phyloP scores from a whole-genome alignment of 441 rosid genomes.

The Croton laevigatus region DNA sequence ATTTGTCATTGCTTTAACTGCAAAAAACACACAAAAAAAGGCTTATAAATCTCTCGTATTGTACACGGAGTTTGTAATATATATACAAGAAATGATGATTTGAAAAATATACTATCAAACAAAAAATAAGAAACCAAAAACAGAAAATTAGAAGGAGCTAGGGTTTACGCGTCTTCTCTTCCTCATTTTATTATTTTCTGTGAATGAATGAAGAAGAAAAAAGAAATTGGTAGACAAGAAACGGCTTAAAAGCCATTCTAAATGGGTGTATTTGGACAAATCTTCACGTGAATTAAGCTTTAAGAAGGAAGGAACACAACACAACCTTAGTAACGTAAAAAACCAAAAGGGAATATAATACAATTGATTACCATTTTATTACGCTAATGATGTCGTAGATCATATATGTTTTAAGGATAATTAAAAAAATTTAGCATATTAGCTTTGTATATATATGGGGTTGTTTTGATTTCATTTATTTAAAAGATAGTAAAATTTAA shows the following conservation, averaged over 20 bases:
- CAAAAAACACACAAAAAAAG: not conserved
- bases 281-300: conserved; percentile 34
- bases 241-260: conserved; percentile 21
- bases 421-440: too few species aligned
- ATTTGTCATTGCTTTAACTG: conserved; percentile 28
- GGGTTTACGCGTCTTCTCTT: not conserved
- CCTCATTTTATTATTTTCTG: not conserved
- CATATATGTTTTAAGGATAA: too few species aligned
- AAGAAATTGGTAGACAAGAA: conserved; percentile 19
- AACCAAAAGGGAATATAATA: too few species aligned
- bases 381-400: too few species aligned
- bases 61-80: conserved; percentile 18
- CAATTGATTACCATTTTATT: too few species aligned
- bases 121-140: not conserved
- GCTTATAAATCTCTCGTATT: not conserved
- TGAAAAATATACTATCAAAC: not conserved
- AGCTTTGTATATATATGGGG: too few species aligned
- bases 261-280: not conserved
- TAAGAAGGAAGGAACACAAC: conserved; percentile 11
- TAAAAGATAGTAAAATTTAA: too few species aligned
- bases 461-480: too few species aligned
- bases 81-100: not conserved
- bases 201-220: not conserved
- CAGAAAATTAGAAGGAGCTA: not conserved
- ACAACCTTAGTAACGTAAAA: conserved; percentile 30